Percentiles rank a stretch among this genome's conserved stretches.
Conservation (phyloP, 768 basidiomycete genomes). For the Botryobasidium botryosum region DNA sequence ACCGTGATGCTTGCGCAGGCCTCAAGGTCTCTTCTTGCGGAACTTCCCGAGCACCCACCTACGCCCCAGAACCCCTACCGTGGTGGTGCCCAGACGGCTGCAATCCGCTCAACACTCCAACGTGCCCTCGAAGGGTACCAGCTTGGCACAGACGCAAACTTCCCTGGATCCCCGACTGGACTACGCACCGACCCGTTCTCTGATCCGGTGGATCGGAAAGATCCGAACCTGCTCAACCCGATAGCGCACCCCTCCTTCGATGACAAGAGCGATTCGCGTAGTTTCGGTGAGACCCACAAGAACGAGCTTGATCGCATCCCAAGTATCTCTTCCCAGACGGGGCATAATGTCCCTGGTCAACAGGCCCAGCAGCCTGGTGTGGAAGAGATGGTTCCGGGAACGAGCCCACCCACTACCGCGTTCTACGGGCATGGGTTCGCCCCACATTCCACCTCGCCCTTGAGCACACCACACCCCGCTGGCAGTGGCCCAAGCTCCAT, state of each 20-base stretch:
- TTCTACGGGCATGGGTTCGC: slow-evolving; percentile 1
- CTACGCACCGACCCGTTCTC: too few relatives aligned
- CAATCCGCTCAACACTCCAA: slow-evolving; percentile 57
- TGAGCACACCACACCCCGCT: background rate
- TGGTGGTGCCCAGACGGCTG: slow-evolving; percentile 45
- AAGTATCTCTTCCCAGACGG: slow-evolving; percentile 18
- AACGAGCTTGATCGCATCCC: slow-evolving; percentile 32
- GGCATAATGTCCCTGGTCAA: background rate
- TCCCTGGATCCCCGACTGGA: slow-evolving; percentile 30
- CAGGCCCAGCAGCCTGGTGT: background rate
- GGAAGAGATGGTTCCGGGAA: slow-evolving; percentile 21
- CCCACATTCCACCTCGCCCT: slow-evolving; percentile 2
- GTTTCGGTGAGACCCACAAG: slow-evolving; percentile 75
- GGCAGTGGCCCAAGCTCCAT: background rate
- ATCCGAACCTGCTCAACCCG: slow-evolving; percentile 30
- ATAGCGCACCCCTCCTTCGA: slow-evolving; percentile 21
- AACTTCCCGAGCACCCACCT: slow-evolving; percentile 53
- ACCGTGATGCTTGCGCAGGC: slow-evolving; percentile 57
- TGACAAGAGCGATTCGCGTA: slow-evolving; percentile 49
- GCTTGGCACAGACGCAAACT: slow-evolving; percentile 37
- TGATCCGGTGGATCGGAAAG: too few relatives aligned
- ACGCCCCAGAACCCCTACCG: slow-evolving; percentile 36
- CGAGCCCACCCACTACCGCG: slow-evolving; percentile 24
- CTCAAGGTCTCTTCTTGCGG: slow-evolving; percentile 40
- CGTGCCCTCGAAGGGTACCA: slow-evolving; percentile 63